These are phyloP conservation scores for Zarea fungicola DNA, from an alignment of 2,329 filamentous ascomycete species.

Conservation along the genomic window DNA sequence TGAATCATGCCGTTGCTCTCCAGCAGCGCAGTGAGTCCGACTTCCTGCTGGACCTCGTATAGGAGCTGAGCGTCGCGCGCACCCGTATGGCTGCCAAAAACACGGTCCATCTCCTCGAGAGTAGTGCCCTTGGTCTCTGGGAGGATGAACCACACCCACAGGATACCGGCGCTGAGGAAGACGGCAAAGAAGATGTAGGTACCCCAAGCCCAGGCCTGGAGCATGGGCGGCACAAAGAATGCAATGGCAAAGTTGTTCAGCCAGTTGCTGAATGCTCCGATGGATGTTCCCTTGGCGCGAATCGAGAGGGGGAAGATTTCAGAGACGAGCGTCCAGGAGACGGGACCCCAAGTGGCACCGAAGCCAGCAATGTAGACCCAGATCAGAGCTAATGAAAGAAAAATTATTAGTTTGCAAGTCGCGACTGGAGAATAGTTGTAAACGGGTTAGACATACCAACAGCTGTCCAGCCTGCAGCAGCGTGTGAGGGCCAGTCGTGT, in stretches of 20 bases:
- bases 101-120: slow-evolving; percentile 49
- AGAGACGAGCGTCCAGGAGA: slow-evolving; percentile 43
- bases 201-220: slow-evolving; percentile 36
- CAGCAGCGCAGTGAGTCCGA: slow-evolving; percentile 16
- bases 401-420: background rate
- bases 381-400: slow-evolving; percentile 22
- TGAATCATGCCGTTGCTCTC: slow-evolving; percentile 3
- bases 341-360: slow-evolving; percentile 39
- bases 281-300: slow-evolving; percentile 38
- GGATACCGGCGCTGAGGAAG: slow-evolving; percentile 39
- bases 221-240: slow-evolving; percentile 39
- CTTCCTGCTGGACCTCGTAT: slow-evolving; percentile 20
- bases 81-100: slow-evolving; percentile 39
- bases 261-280: slow-evolving; percentile 39
- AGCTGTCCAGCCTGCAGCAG: slow-evolving; percentile 32
- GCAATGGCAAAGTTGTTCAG: slow-evolving; percentile 43
- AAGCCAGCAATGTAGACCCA: slow-evolving; percentile 48
- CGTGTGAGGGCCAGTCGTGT: slow-evolving; percentile 31
- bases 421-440: background rate
- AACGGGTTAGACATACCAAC: slow-evolving; percentile 19
- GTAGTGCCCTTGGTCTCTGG: slow-evolving; percentile 51
- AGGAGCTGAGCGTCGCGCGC: slow-evolving; percentile 21
- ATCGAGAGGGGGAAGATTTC: slow-evolving; percentile 43
- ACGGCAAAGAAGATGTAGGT: slow-evolving; percentile 54
- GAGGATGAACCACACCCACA: slow-evolving; percentile 46